Evolutionary conservation across 768 basidiomycete genomes (phyloP).

Genomic region (Pholiota microspora): DNA sequence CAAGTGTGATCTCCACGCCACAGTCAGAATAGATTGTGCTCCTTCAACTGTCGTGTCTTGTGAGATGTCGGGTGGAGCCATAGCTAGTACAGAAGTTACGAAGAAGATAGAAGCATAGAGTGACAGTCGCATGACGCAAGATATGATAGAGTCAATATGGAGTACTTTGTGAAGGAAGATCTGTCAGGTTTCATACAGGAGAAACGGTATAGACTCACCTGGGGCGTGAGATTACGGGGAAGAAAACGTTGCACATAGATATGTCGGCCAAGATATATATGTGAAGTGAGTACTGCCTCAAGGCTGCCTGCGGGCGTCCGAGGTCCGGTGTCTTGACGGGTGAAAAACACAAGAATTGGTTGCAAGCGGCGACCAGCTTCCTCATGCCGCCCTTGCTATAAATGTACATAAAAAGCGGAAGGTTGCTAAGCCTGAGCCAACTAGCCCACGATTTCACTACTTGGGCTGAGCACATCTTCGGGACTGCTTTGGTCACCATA

Average conservation of each 20-base stretch:
- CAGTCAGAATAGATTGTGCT: neutral
- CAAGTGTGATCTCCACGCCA: neutral
- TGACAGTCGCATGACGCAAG: neutral
- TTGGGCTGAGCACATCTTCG: neutral
- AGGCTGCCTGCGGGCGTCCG: constrained; percentile 6
- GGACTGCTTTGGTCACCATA: neutral
- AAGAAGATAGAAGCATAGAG: neutral
- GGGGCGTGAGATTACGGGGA: neutral
- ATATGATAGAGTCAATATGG: neutral
- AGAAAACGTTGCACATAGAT: neutral
- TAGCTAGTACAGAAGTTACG: neutral
- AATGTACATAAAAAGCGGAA: neutral
- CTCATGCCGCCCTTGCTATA: neutral
- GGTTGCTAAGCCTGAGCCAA: neutral
- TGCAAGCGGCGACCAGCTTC: neutral
- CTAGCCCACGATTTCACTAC: neutral
- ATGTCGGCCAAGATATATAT: neutral
- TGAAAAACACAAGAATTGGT: neutral
- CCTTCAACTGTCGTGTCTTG: neutral
- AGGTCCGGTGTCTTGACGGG: neutral
- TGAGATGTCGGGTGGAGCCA: neutral
- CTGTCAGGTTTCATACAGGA: neutral
- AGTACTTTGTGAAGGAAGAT: neutral
- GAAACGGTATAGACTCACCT: neutral
- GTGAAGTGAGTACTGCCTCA: neutral